Conservation (phyloP, 768 basidiomycete genomes). For the Calocera viscosa region DNA sequence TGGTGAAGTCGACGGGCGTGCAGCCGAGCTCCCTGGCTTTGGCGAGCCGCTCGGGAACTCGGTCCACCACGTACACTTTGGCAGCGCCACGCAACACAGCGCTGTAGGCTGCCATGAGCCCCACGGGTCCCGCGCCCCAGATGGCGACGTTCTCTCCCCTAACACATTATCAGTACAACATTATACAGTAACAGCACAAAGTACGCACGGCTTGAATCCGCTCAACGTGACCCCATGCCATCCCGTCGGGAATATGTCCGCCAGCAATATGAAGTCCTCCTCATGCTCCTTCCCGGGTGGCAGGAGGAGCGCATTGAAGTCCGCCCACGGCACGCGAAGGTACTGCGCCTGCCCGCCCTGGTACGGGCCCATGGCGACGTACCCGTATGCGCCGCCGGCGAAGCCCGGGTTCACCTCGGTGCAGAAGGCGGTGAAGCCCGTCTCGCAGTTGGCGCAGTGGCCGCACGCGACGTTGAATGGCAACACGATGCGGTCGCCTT, state of each 20-base stretch:
- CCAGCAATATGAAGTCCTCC: conserved; percentile 42
- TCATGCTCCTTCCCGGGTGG: conserved; percentile 44
- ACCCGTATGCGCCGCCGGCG: conserved; percentile 34
- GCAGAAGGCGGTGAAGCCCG: conserved; percentile 42
- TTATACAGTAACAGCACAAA: not conserved
- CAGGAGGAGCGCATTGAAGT: conserved; percentile 43
- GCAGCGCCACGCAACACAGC: conserved; percentile 41
- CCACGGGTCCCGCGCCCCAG: conserved; percentile 42
- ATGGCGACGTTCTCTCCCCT: conserved; percentile 42
- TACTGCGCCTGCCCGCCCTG: conserved; percentile 35
- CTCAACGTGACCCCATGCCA: conserved; percentile 13
- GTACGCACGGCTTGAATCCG: conserved; percentile 1
- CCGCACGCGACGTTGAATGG: conserved; percentile 51
- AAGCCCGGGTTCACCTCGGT: conserved; percentile 48
- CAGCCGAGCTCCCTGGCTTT: conserved; percentile 45
- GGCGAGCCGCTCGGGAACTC: conserved; percentile 40
- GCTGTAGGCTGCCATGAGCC: conserved; percentile 48
- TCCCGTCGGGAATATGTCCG: conserved; percentile 46
- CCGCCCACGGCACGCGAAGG: conserved; percentile 44
- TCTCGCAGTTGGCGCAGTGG: conserved; percentile 45
- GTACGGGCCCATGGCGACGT: conserved; percentile 48
- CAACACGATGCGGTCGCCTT: conserved; percentile 47
- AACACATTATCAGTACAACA: conserved; percentile 29
- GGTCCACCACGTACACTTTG: conserved; percentile 44
- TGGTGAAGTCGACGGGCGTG: conserved; percentile 41